These are phyloP conservation scores for Aristolochia californica DNA, from an alignment of 164 flowering plant species.

Conservation along the genomic window DNA sequence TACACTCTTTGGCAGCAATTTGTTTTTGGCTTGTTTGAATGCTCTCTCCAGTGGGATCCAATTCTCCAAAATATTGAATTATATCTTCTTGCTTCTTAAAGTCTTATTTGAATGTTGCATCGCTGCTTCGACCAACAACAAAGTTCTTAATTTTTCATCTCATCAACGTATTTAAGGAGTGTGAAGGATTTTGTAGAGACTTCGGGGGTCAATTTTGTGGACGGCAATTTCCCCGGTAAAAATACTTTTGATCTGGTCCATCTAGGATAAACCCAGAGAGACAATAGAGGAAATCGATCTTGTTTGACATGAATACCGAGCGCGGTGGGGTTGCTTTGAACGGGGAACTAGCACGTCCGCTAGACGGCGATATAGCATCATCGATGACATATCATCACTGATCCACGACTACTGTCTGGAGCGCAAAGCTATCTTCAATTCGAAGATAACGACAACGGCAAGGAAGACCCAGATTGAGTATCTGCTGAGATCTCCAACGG, in stretches of 20 bases:
- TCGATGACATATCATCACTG: not conserved
- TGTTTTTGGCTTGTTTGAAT: conserved; percentile 62
- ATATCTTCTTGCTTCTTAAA: conserved; percentile 85
- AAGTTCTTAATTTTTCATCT: conserved; percentile 62
- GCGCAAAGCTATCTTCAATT: conserved; percentile 64
- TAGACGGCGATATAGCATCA: too few relatives aligned
- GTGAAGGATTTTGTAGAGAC: conserved; percentile 28
- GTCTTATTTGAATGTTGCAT: conserved; percentile 60
- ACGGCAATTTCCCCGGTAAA: conserved; percentile 59
- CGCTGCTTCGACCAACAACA: conserved; percentile 78
- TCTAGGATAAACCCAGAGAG: conserved; percentile 39
- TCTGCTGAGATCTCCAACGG: conserved; percentile 36
- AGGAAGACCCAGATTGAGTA: conserved; percentile 76
- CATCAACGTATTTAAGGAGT: conserved; percentile 67
- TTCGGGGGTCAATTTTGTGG: conserved; percentile 17
- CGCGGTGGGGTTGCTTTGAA: too few relatives aligned
- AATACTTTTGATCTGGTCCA: conserved; percentile 69
- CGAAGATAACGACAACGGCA: conserved; percentile 76
- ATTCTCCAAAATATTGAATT: conserved; percentile 59
- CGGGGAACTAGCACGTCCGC: too few relatives aligned
- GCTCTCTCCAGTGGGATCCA: conserved; percentile 86
- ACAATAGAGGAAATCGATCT: conserved; percentile 58
- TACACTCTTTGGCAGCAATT: conserved; percentile 72
- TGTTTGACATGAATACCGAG: conserved; percentile 7
- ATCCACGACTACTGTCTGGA: not conserved